Evolutionary conservation across 345 rosid genomes (phyloP).

Genomic region (Pugionium cornutum): DNA sequence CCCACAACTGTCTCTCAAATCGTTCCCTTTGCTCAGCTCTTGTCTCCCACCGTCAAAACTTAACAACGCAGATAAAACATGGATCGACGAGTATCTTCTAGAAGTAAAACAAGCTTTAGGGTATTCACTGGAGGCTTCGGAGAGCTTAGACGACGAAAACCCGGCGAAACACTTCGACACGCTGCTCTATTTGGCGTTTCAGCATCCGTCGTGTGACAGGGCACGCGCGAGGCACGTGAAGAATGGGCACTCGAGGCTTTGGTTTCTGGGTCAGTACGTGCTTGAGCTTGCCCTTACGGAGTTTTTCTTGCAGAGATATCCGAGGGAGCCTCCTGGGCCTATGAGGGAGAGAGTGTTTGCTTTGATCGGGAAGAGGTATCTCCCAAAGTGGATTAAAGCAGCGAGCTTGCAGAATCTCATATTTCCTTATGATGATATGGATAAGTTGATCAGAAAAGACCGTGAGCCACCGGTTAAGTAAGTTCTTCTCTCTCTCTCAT

Average conservation of each 20-base stretch:
- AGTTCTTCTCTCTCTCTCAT: constrained; percentile 39
- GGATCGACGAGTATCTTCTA: constrained; percentile 90
- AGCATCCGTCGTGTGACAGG: constrained; percentile 88
- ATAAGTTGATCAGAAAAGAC: constrained; percentile 66
- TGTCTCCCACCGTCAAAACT: constrained; percentile 81
- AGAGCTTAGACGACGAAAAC: constrained; percentile 66
- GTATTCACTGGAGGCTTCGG: constrained; percentile 73
- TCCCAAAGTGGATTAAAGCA: constrained; percentile 86
- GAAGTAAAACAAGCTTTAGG: constrained; percentile 97
- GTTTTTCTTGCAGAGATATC: constrained; percentile 88
- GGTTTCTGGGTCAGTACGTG: constrained; percentile 89
- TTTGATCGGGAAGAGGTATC: constrained; percentile 86
- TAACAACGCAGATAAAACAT: constrained; percentile 77
- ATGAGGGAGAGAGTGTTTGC: constrained; percentile 93
- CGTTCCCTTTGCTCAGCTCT: constrained; percentile 82
- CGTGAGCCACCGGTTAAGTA: constrained; percentile 89
- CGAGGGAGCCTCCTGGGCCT: constrained; percentile 85
- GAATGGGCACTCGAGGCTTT: constrained; percentile 79
- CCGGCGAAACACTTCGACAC: constrained; percentile 95
- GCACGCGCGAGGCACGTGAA: constrained; percentile 77
- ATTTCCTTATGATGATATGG: constrained; percentile 91
- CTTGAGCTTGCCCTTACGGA: constrained; percentile 80
- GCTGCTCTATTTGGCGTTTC: constrained; percentile 79
- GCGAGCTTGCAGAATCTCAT: constrained; percentile 86
- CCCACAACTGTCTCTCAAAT: constrained; percentile 86